A percentile compares a stretch with the other conserved stretches of the same genome.
These are phyloP conservation scores for Cryptosporidium baileyi DNA, from an alignment of 169 alveolate species.

Conservation along the genomic window DNA sequence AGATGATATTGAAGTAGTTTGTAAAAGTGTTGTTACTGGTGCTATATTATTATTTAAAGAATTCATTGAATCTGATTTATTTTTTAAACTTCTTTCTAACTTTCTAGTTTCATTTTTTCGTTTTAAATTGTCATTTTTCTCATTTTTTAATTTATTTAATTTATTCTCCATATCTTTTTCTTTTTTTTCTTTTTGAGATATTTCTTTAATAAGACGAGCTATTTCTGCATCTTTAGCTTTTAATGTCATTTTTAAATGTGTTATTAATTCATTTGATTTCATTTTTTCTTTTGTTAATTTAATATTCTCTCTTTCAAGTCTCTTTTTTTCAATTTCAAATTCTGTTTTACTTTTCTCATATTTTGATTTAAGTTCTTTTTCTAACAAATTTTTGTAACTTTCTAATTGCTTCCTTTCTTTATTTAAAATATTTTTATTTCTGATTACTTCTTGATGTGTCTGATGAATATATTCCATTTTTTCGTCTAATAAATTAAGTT, in stretches of 20 bases:
- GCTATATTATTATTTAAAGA: not conserved
- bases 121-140: not conserved
- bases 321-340: constrained; percentile 22
- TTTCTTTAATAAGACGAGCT: constrained; percentile 26
- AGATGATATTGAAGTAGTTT: constrained; percentile 21
- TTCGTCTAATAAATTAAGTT: constrained; percentile 30
- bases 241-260: constrained; percentile 40
- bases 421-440: not conserved
- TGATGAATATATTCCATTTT: constrained; percentile 51
- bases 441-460: constrained; percentile 44
- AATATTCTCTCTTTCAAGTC: constrained; percentile 14
- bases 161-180: constrained; percentile 1
- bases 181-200: not conserved
- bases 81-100: not conserved
- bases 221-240: constrained; percentile 50
- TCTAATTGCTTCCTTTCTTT: constrained; percentile 29
- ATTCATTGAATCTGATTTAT: not conserved
- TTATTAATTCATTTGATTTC: not conserved
- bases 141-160: not conserved
- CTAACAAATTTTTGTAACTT: not conserved
- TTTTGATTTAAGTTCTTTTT: constrained; percentile 13
- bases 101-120: not conserved
- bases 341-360: constrained; percentile 21
- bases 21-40: constrained; percentile 1
- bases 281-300: constrained; percentile 32